Evolutionary conservation across 306 rosid species (phyloP).

Genomic region (Quercus gilva): DNA sequence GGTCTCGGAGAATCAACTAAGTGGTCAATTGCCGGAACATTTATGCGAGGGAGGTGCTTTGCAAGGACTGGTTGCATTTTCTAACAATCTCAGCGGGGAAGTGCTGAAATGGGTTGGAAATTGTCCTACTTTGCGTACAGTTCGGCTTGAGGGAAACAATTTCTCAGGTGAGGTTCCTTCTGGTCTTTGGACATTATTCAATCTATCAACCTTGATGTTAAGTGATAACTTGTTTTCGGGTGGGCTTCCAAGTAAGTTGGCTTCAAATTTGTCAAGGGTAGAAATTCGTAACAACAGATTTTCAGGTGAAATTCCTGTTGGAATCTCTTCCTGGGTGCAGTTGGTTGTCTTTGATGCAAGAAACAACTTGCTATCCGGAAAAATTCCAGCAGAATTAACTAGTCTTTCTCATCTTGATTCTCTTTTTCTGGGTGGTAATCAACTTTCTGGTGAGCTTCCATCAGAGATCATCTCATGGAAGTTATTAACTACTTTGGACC

Average conservation of each 20-base stretch:
- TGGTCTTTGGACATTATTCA: slow-evolving; percentile 57
- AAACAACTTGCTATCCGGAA: slow-evolving; percentile 63
- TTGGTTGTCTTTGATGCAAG: slow-evolving; percentile 64
- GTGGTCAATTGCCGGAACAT: slow-evolving; percentile 64
- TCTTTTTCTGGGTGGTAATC: slow-evolving; percentile 59
- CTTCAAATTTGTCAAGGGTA: slow-evolving; percentile 55
- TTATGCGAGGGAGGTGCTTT: slow-evolving; percentile 56
- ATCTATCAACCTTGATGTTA: slow-evolving; percentile 51
- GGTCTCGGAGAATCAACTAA: slow-evolving; percentile 55
- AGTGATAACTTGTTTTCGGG: slow-evolving; percentile 69
- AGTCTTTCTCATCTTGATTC: slow-evolving; percentile 44
- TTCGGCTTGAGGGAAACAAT: slow-evolving; percentile 51
- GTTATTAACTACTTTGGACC: slow-evolving; percentile 51
- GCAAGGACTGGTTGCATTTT: slow-evolving; percentile 52
- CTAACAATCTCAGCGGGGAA: slow-evolving; percentile 52
- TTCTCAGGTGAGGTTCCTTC: slow-evolving; percentile 70
- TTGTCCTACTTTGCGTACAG: slow-evolving; percentile 41
- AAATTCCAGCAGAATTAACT: slow-evolving; percentile 57
- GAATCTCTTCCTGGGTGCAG: slow-evolving; percentile 38
- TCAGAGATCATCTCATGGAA: slow-evolving; percentile 53
- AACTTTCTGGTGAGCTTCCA: slow-evolving; percentile 72
- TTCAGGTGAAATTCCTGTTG: slow-evolving; percentile 58
- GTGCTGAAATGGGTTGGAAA: slow-evolving; percentile 59
- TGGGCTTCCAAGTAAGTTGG: slow-evolving; percentile 52
- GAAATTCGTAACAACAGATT: slow-evolving; percentile 64